phyloP scores from a whole-genome alignment of 2,329 filamentous ascomycete species.

The Trichoderma breve region DNA sequence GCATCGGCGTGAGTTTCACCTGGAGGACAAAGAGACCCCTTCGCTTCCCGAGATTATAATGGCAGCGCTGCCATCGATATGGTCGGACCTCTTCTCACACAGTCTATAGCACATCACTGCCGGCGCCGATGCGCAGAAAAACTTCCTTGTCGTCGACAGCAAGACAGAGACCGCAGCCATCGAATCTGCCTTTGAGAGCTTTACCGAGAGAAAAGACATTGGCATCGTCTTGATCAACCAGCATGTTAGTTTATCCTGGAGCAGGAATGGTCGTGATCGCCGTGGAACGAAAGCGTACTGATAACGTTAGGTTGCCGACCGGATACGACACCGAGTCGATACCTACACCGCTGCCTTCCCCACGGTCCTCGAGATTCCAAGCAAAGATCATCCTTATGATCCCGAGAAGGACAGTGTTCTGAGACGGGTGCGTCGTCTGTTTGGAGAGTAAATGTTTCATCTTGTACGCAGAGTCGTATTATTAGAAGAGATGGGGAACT shows the following conservation, averaged over 20 bases:
- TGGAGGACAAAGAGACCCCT: not conserved
- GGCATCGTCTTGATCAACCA: slow-evolving; percentile 97
- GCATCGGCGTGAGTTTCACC: slow-evolving; percentile 70
- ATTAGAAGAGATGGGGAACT: not conserved
- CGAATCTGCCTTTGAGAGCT: slow-evolving; percentile 84
- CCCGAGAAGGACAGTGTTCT: slow-evolving; percentile 98
- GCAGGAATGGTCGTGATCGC: too few species aligned
- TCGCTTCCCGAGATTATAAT: not conserved
- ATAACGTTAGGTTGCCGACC: slow-evolving; percentile 81
- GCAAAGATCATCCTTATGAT: slow-evolving; percentile 98
- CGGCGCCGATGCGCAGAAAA: slow-evolving; percentile 87
- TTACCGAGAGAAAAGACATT: slow-evolving; percentile 92
- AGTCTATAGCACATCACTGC: slow-evolving; percentile 78
- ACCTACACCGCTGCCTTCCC: slow-evolving; percentile 93
- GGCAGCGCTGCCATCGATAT: not conserved
- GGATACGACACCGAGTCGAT: slow-evolving; percentile 87
- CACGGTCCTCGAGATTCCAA: slow-evolving; percentile 93
- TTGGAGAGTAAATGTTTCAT: slow-evolving; percentile 58
- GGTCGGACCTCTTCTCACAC: not conserved
- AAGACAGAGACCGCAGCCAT: slow-evolving; percentile 90
- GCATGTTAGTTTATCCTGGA: slow-evolving; percentile 61
- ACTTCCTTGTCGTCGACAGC: slow-evolving; percentile 92
- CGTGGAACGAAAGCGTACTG: slow-evolving; percentile 18
- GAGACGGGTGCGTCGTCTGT: slow-evolving; percentile 70
- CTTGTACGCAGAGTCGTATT: not conserved